Percentiles rank a stretch among this genome's conserved stretches.
phyloP scores from a whole-genome alignment of 805 yeast genomes.

The Ogataea populi-albae region DNA sequence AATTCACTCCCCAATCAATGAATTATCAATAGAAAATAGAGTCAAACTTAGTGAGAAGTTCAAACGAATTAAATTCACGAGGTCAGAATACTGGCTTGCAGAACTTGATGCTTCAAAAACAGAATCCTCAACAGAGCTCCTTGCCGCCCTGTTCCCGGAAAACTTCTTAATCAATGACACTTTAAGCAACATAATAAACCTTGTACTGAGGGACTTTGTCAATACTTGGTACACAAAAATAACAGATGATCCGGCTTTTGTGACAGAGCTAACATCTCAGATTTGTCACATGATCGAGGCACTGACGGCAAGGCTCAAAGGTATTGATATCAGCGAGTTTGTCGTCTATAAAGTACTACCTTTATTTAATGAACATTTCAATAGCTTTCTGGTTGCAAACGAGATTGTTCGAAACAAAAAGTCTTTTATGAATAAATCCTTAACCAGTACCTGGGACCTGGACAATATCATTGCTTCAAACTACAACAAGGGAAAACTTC shows the following conservation, averaged over 20 bases:
- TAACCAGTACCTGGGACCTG: slow-evolving; percentile 33
- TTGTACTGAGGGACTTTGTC: slow-evolving; percentile 52
- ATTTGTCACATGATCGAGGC: slow-evolving; percentile 40
- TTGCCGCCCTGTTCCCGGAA: slow-evolving; percentile 35
- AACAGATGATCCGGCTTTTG: slow-evolving; percentile 38
- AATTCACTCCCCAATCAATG: neutral
- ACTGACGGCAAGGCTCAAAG: slow-evolving; percentile 41
- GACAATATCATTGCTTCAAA: slow-evolving; percentile 41
- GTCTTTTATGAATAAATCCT: slow-evolving; percentile 15
- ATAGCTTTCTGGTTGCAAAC: slow-evolving; percentile 44
- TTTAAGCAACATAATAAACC: slow-evolving; percentile 46
- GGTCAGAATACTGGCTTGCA: slow-evolving; percentile 29
- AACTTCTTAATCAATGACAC: slow-evolving; percentile 53
- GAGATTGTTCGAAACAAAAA: slow-evolving; percentile 33
- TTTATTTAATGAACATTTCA: slow-evolving; percentile 60
- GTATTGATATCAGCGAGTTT: slow-evolving; percentile 53
- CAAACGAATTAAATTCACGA: slow-evolving; percentile 25
- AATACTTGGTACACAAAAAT: slow-evolving; percentile 54
- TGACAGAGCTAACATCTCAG: slow-evolving; percentile 42
- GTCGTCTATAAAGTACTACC: slow-evolving; percentile 62
- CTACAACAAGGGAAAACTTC: slow-evolving; percentile 53
- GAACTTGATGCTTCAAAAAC: slow-evolving; percentile 18
- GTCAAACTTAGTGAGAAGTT: slow-evolving; percentile 10
- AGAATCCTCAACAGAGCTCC: slow-evolving; percentile 11
- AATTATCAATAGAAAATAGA: neutral